phyloP scores from a whole-genome alignment of 2,329 filamentous ascomycete species.

The Ophiostoma populinum region DNA sequence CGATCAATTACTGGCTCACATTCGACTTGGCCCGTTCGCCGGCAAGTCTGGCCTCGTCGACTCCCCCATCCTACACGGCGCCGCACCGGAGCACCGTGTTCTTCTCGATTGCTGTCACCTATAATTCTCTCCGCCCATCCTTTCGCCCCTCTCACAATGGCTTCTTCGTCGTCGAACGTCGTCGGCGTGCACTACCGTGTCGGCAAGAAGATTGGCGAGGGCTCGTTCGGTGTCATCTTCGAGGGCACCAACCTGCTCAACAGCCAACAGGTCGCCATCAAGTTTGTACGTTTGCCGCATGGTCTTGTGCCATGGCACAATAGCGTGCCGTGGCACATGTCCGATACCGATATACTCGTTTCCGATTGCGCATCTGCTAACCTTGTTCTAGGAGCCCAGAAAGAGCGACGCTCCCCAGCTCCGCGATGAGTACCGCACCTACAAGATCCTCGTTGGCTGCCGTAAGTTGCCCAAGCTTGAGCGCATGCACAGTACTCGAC shows the following conservation, averaged over 20 bases:
- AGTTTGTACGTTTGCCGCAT: conserved; percentile 71
- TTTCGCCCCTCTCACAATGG: conserved; percentile 35
- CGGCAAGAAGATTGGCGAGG: conserved; percentile 98
- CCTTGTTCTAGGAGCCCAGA: conserved; percentile 96
- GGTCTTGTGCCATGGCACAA: not conserved
- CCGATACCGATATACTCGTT: too few species aligned
- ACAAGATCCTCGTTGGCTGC: conserved; percentile 98
- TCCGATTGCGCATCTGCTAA: too few species aligned
- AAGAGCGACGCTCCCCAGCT: conserved; percentile 98
- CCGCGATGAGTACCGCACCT: conserved; percentile 95
- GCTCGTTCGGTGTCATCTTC: conserved; percentile 96
- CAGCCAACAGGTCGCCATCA: conserved; percentile 98
- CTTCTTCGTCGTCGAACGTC: conserved; percentile 85
- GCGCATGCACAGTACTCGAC: not conserved
- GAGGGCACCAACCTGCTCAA: conserved; percentile 97
- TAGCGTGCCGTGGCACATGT: too few species aligned
- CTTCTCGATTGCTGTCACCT: too few species aligned
- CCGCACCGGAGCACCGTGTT: too few species aligned
- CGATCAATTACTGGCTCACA: too few species aligned
- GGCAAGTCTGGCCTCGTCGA: too few species aligned
- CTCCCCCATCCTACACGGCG: too few species aligned
- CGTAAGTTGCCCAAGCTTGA: conserved; percentile 46
- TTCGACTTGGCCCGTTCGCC: too few species aligned
- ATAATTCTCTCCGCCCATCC: too few species aligned
- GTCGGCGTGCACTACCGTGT: conserved; percentile 98